Conservation (phyloP, 352 stramenopile genomes). For the Phytophthora aleatoria region DNA sequence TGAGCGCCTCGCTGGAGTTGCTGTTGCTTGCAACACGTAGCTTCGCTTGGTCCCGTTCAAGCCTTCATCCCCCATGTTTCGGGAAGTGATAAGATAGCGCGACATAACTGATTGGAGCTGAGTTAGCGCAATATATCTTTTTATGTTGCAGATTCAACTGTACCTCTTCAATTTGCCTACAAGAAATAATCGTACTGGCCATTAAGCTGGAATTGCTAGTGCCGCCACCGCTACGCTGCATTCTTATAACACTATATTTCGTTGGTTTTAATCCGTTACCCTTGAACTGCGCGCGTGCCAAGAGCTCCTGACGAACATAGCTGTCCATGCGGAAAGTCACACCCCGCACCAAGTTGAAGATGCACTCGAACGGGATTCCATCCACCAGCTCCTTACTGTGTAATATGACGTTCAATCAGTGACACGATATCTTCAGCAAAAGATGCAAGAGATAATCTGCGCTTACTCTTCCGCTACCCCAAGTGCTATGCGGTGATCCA, state of each 20-base stretch:
- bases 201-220: no score
- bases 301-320: constrained; percentile 96
- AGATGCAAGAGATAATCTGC: neutral
- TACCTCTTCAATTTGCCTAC: neutral
- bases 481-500: constrained; percentile 68
- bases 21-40: constrained; percentile 43
- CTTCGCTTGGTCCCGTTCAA: constrained; percentile 40
- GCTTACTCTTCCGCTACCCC: constrained; percentile 74
- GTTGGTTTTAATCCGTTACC: constrained; percentile 47
- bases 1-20: constrained; percentile 37
- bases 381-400: constrained; percentile 77
- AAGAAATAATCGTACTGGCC: no score
- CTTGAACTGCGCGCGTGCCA: constrained; percentile 93
- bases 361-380: constrained; percentile 92
- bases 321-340: constrained; percentile 95
- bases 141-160: no score
- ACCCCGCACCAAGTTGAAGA: constrained; percentile 90
- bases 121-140: no score
- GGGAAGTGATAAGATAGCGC: neutral
- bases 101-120: no score
- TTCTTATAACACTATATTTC: constrained; percentile 71
- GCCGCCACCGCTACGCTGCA: neutral
- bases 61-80: constrained; percentile 42
- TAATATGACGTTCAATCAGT: constrained; percentile 14
- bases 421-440: constrained; percentile 1